Evolutionary conservation across 805 yeast genomes (phyloP).

Genomic region (Isabelozyma rhagii): DNA sequence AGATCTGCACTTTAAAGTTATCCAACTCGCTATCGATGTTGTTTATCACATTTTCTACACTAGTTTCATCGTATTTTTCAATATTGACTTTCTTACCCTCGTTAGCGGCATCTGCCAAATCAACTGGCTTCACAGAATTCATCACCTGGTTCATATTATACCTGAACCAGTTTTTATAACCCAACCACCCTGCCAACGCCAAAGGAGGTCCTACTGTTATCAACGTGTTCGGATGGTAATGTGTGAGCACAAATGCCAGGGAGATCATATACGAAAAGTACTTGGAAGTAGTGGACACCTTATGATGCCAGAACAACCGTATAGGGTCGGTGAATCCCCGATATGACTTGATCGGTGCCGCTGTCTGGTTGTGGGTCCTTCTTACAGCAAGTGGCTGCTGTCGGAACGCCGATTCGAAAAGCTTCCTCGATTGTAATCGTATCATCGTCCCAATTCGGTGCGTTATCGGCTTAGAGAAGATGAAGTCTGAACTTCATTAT

Average conservation of each 20-base stretch:
- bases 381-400: slow-evolving; percentile 3
- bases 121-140: slow-evolving; percentile 1
- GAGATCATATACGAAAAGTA: slow-evolving; percentile 23
- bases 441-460: not conserved
- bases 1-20: slow-evolving; percentile 26
- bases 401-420: not conserved
- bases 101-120: slow-evolving; percentile 1
- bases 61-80: slow-evolving; percentile 31
- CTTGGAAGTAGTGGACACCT: slow-evolving; percentile 23
- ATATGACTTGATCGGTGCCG: slow-evolving; percentile 31
- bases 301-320: slow-evolving; percentile 21
- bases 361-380: slow-evolving; percentile 5
- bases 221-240: slow-evolving; percentile 33
- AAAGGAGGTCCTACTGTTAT: slow-evolving; percentile 37
- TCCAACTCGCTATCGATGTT: slow-evolving; percentile 40
- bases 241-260: slow-evolving; percentile 25
- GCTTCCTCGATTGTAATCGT: not conserved
- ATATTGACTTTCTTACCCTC: slow-evolving; percentile 13
- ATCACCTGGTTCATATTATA: not conserved
- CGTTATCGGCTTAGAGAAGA: too few species aligned
- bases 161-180: slow-evolving; percentile 6
- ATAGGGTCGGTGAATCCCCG: slow-evolving; percentile 18
- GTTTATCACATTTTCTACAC: slow-evolving; percentile 22
- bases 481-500: not conserved
- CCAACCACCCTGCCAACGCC: slow-evolving; percentile 23